Base-by-base conservation (phyloP, 805 yeast genomes). In the Metschnikowia reukaufii region DNA sequence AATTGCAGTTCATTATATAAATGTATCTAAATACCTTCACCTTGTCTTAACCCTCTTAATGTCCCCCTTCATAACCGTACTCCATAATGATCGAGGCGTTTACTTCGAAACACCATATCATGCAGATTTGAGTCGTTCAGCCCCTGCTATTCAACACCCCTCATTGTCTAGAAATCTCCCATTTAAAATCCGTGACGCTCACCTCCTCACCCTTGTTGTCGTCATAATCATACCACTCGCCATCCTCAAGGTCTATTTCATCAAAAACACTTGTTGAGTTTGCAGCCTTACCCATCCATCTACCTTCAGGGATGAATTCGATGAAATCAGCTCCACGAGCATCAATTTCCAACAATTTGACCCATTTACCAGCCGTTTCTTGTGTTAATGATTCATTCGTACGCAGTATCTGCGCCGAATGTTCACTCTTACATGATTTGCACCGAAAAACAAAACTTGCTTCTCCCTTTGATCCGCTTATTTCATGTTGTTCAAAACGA, bases 151-250 rank as follows among this genome's bases (percentile, higher is more conserved):
- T 10, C 23, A 34, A 17, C 36, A 13, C 10, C n/a, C 7, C 10
- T 25, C 31, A 25, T 17, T 25, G 30, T 20, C 71, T 55, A 29
- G 72, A 67, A 36, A 92, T 72, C 8, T 76, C 78, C 85, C 94
- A 91, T 36, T 66, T 61, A n/a, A 82, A 72, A 2, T 88, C 91
- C 1, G 86, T 82, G 13, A 94, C 77, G 18, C 91, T 81, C 16
- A 90, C 97, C 65, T 92, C 97, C 36, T 72, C 79, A 10, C 81
- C 79, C 6, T 86, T 83, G 54, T 82, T 79, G 47, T 94, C 98
- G 63, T 94, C 98, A 61, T 91, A 94, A 59, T 94, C 99, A 62
- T 84, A 94, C 91, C 96, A 91, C 62, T 94, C 98, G 44, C 80
- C 82, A 20, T 88, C 96, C 31, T 74, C 78, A 23, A 90, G 69